These are phyloP conservation scores for Parietaria judaica DNA, from an alignment of 306 rosid species.

Conservation along the genomic window DNA sequence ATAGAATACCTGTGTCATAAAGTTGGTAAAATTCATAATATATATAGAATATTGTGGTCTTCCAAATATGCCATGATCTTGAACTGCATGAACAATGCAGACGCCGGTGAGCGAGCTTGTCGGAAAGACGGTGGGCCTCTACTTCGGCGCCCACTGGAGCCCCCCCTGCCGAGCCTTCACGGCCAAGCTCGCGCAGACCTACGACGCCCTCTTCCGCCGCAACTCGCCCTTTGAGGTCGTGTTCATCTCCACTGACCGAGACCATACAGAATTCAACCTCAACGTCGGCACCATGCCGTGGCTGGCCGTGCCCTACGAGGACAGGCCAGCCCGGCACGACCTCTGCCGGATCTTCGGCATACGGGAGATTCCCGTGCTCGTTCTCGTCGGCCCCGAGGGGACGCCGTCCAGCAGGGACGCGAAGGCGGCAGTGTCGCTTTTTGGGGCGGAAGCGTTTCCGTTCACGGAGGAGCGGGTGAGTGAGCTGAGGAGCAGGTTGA, in stretches of 20 bases:
- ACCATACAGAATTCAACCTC: slow-evolving; percentile 54
- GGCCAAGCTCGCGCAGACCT: slow-evolving; percentile 48
- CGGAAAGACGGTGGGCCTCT: slow-evolving; percentile 78
- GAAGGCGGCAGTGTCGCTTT: slow-evolving; percentile 46
- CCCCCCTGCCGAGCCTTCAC: slow-evolving; percentile 78
- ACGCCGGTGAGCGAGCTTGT: slow-evolving; percentile 42
- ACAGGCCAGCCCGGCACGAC: slow-evolving; percentile 52
- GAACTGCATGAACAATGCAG: slow-evolving; percentile 25
- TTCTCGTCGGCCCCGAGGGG: slow-evolving; percentile 67
- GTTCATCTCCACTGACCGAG: slow-evolving; percentile 70
- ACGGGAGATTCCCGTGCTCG: slow-evolving; percentile 66
- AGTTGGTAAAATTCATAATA: too few species aligned
- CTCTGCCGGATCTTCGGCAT: slow-evolving; percentile 61
- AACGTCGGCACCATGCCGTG: slow-evolving; percentile 57
- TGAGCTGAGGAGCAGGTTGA: slow-evolving; percentile 55
- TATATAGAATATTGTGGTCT: too few species aligned
- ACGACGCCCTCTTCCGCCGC: slow-evolving; percentile 40
- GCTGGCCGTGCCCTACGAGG: slow-evolving; percentile 72
- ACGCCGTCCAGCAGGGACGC: slow-evolving; percentile 49
- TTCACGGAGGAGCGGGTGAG: slow-evolving; percentile 56
- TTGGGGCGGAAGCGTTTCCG: slow-evolving; percentile 84
- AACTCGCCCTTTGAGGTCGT: slow-evolving; percentile 44
- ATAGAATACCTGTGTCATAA: too few species aligned
- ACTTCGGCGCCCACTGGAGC: slow-evolving; percentile 79
- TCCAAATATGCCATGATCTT: background rate